These are phyloP conservation scores for Bolboschoenoplectus hybrid DNA, from an alignment of 202 grass and related monocot species.

Conservation along the genomic window DNA sequence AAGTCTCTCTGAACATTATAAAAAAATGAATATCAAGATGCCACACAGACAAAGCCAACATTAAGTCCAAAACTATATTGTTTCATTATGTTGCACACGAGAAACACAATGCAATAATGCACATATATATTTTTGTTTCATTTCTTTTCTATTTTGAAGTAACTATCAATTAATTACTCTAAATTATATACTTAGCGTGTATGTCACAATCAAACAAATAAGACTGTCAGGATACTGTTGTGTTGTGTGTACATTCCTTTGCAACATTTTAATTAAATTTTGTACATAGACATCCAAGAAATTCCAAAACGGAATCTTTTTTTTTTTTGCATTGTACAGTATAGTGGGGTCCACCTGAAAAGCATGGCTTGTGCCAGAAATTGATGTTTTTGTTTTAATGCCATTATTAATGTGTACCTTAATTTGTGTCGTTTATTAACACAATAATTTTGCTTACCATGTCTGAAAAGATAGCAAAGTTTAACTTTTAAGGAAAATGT, in stretches of 20 bases:
- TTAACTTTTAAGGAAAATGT: too few relatives aligned
- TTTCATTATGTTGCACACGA: not conserved
- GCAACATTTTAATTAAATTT: constrained; percentile 32
- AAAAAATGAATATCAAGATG: not conserved
- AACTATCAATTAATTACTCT: not conserved
- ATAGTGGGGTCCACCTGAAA: constrained; percentile 1
- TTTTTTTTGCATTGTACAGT: not conserved
- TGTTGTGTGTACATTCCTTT: constrained; percentile 23
- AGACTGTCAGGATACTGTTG: constrained; percentile 22
- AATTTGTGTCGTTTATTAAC: not conserved
- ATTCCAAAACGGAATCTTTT: constrained; percentile 31
- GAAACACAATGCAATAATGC: too few relatives aligned
- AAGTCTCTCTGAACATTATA: not conserved
- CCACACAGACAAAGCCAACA: not conserved
- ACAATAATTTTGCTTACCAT: not conserved
- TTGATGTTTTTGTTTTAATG: constrained; percentile 10
- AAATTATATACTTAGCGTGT: not conserved
- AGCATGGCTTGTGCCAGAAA: constrained; percentile 12
- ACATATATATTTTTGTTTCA: not conserved
- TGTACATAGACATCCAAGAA: constrained; percentile 7
- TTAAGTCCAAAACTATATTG: not conserved
- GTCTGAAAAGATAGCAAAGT: too few relatives aligned
- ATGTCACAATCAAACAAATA: constrained; percentile 13
- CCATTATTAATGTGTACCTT: not conserved
- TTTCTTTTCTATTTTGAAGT: not conserved